Evolutionary conservation across 805 yeast genomes (phyloP).

Genomic region (Hermanozyma aechmeae): DNA sequence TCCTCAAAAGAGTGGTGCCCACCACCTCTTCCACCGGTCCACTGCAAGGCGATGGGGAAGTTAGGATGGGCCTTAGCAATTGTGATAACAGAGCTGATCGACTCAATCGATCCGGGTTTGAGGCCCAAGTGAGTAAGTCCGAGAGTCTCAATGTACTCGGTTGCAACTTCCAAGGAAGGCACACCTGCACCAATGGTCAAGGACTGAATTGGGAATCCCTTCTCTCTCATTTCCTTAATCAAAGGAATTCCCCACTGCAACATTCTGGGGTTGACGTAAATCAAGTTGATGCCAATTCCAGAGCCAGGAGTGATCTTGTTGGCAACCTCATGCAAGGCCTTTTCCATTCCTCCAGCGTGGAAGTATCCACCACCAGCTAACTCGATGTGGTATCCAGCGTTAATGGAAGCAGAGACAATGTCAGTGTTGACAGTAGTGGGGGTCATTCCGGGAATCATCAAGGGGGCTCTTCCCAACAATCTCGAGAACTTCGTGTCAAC

Average conservation of each 20-base stretch:
- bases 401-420: constrained; percentile 86
- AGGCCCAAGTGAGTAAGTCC: constrained; percentile 91
- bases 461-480: constrained; percentile 87
- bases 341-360: constrained; percentile 56
- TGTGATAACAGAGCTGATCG: constrained; percentile 74
- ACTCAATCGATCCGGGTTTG: constrained; percentile 96
- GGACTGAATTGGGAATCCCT: constrained; percentile 94
- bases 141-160: constrained; percentile 88
- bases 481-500: constrained; percentile 94
- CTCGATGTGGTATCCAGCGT: constrained; percentile 96
- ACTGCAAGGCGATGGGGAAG: constrained; percentile 95
- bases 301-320: constrained; percentile 66
- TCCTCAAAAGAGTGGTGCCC: constrained; percentile 99
- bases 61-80: constrained; percentile 93
- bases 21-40: constrained; percentile 99
- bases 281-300: constrained; percentile 85
- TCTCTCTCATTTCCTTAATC: constrained; percentile 77
- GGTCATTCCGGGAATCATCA: constrained; percentile 99
- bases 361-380: constrained; percentile 99
- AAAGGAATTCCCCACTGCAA: constrained; percentile 98
- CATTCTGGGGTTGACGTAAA: constrained; percentile 96
- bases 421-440: constrained; percentile 95
- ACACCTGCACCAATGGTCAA: constrained; percentile 99
- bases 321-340: constrained; percentile 70
- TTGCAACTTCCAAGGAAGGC: constrained; percentile 93